Evolutionary conservation across 2,329 filamentous ascomycete genomes (phyloP), one percentile per base, ranked within the genome.

Genomic region (Colletotrichum abscissum): DNA sequence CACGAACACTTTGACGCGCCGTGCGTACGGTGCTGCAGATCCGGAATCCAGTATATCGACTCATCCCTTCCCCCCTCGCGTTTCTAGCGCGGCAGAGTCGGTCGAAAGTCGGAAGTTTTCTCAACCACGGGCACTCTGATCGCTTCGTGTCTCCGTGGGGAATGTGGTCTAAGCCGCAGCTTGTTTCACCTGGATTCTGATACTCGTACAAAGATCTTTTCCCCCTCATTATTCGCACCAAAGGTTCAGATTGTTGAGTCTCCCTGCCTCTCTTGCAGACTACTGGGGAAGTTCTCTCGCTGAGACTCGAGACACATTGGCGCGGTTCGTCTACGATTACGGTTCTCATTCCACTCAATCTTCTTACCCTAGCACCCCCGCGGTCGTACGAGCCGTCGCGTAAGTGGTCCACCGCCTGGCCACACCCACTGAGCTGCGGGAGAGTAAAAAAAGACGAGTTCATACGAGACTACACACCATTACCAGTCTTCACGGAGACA

Each of bases 111-210:
- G 70, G 66, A 35, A 64, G 59, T 54, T 22, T 60, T 26, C 19
- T 12, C 16, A n/a, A 16, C 19, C 33, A 26, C 55, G 28, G 55
- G n/a, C 26, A 60, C 42, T 55, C 54, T 46, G 54, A 26, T 56
- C 8, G 42, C 46, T 69, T n/a, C 11, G 22, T 16, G 55, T 65
- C 56, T 62, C 55, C 35, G 11, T 35, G 12, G 67, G 11, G 16
- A 8, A 49, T 49, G 42, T 49, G 42, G 42, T 24, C 60, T 60
- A 24, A 65, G 67, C 46, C 35, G 60, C 38, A 38, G n/a, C n/a
- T 42, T 24, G 70, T 73, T 73, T 73, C 70, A 66, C 67, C 70
- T 52, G 55, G 56, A 57, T 54, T 73, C 67, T 73, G 70, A 73
- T 60, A 73, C 70, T 70, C 19, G 46, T 54, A 8, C 54, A 46